A percentile compares a stretch with the other conserved stretches of the same genome.
These are phyloP conservation scores for Hygrophoropsis aurantiaca DNA, from an alignment of 768 basidiomycete species.

Conservation along the genomic window DNA sequence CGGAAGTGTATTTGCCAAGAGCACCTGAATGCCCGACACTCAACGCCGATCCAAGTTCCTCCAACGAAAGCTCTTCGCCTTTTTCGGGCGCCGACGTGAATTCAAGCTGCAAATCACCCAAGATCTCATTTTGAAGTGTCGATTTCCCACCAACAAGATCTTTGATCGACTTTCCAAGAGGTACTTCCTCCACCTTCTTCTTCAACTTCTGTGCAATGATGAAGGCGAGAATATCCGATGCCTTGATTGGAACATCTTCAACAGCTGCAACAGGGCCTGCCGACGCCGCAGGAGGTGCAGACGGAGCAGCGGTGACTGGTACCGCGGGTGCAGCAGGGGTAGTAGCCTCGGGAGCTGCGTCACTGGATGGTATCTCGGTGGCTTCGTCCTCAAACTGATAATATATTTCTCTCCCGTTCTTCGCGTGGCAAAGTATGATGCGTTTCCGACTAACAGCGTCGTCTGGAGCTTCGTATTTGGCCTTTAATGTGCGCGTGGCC, in stretches of 20 bases:
- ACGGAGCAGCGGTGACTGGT: slow-evolving; percentile 39
- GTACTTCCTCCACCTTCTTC: slow-evolving; percentile 88
- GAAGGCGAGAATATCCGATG: slow-evolving; percentile 80
- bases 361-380: slow-evolving; percentile 39
- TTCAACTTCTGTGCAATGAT: slow-evolving; percentile 98
- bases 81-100: slow-evolving; percentile 96
- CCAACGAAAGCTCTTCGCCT: slow-evolving; percentile 94
- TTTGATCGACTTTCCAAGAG: slow-evolving; percentile 92
- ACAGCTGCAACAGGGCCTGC: slow-evolving; percentile 70
- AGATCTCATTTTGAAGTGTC: slow-evolving; percentile 96
- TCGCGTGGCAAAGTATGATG: slow-evolving; percentile 87
- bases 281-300: slow-evolving; percentile 45
- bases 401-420: slow-evolving; percentile 96
- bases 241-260: slow-evolving; percentile 90
- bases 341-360: slow-evolving; percentile 29
- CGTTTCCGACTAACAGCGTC: slow-evolving; percentile 80
- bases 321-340: slow-evolving; percentile 38
- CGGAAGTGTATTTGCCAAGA: slow-evolving; percentile 91
- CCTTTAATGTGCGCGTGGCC: slow-evolving; percentile 87
- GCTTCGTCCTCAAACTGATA: slow-evolving; percentile 94
- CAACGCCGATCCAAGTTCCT: slow-evolving; percentile 89
- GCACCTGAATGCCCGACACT: slow-evolving; percentile 78
- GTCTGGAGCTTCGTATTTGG: slow-evolving; percentile 90
- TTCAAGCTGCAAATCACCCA: slow-evolving; percentile 95
- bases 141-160: slow-evolving; percentile 99